A percentile compares a stretch with the other conserved stretches of the same genome.
Evolutionary conservation across 2,329 filamentous ascomycete genomes (phyloP).

Genomic region (Colletotrichum lini): DNA sequence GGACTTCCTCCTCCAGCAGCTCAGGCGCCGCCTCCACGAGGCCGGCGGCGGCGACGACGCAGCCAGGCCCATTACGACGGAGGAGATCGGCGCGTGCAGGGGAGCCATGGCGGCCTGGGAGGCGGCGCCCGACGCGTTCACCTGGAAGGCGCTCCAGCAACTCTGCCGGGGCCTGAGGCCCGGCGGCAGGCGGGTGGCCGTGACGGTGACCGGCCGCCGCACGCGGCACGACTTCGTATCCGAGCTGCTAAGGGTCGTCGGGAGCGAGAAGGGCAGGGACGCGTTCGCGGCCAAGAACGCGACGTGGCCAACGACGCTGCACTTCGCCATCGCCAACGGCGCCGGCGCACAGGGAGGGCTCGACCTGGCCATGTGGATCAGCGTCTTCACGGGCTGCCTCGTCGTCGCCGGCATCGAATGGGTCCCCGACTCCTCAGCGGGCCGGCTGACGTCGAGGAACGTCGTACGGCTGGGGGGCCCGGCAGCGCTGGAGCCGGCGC

Average conservation of each 20-base stretch:
- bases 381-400: background rate
- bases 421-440: background rate
- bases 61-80: background rate
- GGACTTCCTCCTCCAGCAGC: constrained; percentile 27
- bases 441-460: constrained; percentile 2
- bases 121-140: constrained; percentile 4
- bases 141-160: constrained; percentile 10
- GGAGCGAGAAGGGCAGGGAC: background rate
- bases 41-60: background rate
- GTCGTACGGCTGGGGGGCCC: background rate
- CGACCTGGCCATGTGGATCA: background rate
- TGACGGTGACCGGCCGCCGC: background rate
- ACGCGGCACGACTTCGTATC: constrained; percentile 1
- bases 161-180: background rate
- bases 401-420: constrained; percentile 4
- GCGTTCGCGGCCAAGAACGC: background rate
- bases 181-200: constrained; percentile 2
- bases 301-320: constrained; percentile 5
- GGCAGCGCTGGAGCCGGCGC: background rate
- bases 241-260: constrained; percentile 1
- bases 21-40: constrained; percentile 6
- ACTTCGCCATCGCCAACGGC: background rate
- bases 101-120: constrained; percentile 2
- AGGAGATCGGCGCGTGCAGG: background rate
- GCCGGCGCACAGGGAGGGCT: background rate